phyloP scores from a whole-genome alignment of 108 stramenopile genomes.

The Cyclotella kingstonii region DNA sequence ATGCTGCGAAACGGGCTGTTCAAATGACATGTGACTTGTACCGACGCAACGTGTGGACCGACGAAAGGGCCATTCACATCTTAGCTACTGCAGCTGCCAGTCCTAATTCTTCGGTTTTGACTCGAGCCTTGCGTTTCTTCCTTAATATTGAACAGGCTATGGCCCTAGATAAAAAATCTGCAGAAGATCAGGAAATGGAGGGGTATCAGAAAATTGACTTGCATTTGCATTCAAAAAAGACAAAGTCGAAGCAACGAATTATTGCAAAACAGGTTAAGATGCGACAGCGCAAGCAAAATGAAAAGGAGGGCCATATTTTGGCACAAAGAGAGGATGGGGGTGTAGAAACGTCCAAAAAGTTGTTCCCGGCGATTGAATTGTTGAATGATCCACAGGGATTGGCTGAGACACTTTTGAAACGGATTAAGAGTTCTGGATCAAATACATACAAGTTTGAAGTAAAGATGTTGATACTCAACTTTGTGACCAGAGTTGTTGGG shows the following conservation, averaged over 20 bases:
- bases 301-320: constrained; percentile 50
- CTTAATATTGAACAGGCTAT: constrained; percentile 93
- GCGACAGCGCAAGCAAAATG: constrained; percentile 60
- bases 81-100: constrained; percentile 76
- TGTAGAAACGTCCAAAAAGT: constrained; percentile 60
- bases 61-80: constrained; percentile 92
- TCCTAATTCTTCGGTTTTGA: constrained; percentile 59
- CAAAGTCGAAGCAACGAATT: constrained; percentile 45
- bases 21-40: constrained; percentile 94
- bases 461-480: constrained; percentile 95
- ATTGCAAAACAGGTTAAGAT: constrained; percentile 65
- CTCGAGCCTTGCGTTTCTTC: constrained; percentile 92
- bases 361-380: constrained; percentile 94
- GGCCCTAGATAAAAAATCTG: constrained; percentile 77
- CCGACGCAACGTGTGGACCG: constrained; percentile 94
- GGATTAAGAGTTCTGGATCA: constrained; percentile 55
- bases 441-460: constrained; percentile 82
- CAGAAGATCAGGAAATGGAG: constrained; percentile 72
- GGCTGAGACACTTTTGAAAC: constrained; percentile 82
- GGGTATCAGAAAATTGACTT: constrained; percentile 67
- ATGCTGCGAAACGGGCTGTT: constrained; percentile 83
- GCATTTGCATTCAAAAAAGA: constrained; percentile 82
- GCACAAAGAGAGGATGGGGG: constrained; percentile 63
- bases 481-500: constrained; percentile 91
- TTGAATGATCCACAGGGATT: constrained; percentile 95